phyloP scores from a whole-genome alignment of 2,329 filamentous ascomycete species.

The Capronia coronata region DNA sequence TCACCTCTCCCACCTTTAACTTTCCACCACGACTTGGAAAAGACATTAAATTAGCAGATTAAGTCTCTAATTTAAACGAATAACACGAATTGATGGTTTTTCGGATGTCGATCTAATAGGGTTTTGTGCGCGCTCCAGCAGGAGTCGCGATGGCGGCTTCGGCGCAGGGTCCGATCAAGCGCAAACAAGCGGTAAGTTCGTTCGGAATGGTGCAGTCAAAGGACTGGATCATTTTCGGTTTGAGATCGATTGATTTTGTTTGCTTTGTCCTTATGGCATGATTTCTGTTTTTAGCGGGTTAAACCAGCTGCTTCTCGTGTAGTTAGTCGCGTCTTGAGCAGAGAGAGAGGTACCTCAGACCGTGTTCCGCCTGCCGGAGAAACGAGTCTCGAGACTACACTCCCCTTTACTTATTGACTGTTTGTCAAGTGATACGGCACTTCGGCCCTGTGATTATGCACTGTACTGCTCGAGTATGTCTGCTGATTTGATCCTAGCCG shows the following conservation, averaged over 20 bases:
- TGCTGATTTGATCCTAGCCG: background rate
- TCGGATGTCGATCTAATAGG: too few species aligned
- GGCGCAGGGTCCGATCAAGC: background rate
- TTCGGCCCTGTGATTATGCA: too few species aligned
- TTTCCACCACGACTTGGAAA: background rate
- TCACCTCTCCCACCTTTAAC: background rate
- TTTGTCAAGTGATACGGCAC: too few species aligned
- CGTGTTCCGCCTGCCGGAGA: too few species aligned
- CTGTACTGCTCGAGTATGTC: background rate
- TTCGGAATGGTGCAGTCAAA: background rate
- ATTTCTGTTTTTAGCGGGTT: background rate
- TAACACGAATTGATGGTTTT: background rate
- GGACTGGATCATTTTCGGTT: background rate
- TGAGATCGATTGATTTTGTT: background rate
- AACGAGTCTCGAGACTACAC: too few species aligned
- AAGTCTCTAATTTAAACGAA: background rate
- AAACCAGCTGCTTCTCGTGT: too few species aligned
- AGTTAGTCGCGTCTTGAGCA: background rate
- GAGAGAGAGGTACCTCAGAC: too few species aligned
- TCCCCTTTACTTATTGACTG: too few species aligned
- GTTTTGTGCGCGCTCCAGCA: background rate
- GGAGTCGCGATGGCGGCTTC: background rate
- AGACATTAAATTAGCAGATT: background rate
- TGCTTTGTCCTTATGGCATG: background rate
- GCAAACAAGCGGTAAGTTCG: constrained; percentile 1